Percentiles rank a stretch among this genome's conserved stretches.
These are phyloP conservation scores for Ophiocordyceps camponoti-rufipedis DNA, from an alignment of 2,329 filamentous ascomycete species.

Conservation along the genomic window DNA sequence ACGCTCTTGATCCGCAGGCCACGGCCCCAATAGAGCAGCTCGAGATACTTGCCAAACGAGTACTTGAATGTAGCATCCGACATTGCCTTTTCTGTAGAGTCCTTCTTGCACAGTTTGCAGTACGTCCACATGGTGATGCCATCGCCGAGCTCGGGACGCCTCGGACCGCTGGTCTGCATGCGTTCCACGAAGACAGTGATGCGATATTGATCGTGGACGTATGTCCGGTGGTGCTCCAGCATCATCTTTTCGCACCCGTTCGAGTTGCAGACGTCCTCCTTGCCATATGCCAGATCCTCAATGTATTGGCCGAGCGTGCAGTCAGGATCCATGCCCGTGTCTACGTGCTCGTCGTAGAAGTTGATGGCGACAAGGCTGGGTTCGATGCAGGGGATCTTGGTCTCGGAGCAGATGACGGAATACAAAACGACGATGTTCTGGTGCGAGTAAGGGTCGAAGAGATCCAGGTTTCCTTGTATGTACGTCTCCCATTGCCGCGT, in stretches of 20 bases:
- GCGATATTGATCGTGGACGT: conserved; percentile 89
- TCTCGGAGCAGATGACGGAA: conserved; percentile 83
- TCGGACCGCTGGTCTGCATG: conserved; percentile 22
- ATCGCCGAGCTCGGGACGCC: conserved; percentile 23
- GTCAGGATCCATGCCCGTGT: conserved; percentile 56
- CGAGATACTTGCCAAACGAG: conserved; percentile 96
- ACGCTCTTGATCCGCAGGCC: conserved; percentile 57
- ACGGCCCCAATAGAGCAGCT: conserved; percentile 88
- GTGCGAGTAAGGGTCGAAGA: conserved; percentile 90
- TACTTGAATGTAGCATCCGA: conserved; percentile 94
- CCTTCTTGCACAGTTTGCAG: conserved; percentile 79
- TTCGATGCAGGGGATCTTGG: conserved; percentile 82
- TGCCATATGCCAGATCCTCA: conserved; percentile 66
- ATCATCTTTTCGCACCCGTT: conserved; percentile 79
- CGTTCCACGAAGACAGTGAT: conserved; percentile 75
- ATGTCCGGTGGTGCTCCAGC: conserved; percentile 86
- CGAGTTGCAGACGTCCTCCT: conserved; percentile 59
- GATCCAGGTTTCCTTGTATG: conserved; percentile 67
- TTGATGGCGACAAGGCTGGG: conserved; percentile 79
- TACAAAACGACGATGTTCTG: conserved; percentile 93
- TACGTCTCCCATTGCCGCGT: conserved; percentile 95
- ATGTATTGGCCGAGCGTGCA: conserved; percentile 91
- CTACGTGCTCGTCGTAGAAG: conserved; percentile 82
- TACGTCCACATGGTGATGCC: conserved; percentile 96
- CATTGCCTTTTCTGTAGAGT: conserved; percentile 81